phyloP scores from a whole-genome alignment of 1,139 yeast genomes.

The Suhomyces chickasaworum region DNA sequence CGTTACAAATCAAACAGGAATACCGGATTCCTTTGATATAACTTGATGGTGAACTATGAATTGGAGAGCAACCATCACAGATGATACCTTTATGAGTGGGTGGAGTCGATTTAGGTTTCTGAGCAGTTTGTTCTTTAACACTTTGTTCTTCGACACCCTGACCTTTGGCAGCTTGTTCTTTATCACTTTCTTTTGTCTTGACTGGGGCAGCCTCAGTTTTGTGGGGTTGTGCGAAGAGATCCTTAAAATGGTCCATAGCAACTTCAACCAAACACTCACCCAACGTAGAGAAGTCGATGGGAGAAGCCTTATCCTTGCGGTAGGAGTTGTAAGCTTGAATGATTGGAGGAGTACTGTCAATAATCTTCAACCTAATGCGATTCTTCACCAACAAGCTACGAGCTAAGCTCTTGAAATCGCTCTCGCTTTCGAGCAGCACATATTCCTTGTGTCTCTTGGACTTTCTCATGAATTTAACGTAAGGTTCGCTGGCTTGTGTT shows the following conservation, averaged over 20 bases:
- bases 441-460: slow-evolving; percentile 47
- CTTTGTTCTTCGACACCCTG: not conserved
- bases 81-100: slow-evolving; percentile 40
- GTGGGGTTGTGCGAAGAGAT: slow-evolving; percentile 15
- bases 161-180: not conserved
- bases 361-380: slow-evolving; percentile 34
- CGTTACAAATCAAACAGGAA: slow-evolving; percentile 55
- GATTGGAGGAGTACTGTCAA: slow-evolving; percentile 19
- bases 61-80: slow-evolving; percentile 48
- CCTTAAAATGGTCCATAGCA: slow-evolving; percentile 29
- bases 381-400: slow-evolving; percentile 52
- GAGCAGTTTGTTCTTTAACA: not conserved
- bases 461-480: slow-evolving; percentile 29
- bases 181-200: not conserved
- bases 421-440: slow-evolving; percentile 38
- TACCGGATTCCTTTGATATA: slow-evolving; percentile 52
- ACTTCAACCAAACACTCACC: slow-evolving; percentile 30
- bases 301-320: slow-evolving; percentile 14
- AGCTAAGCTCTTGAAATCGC: slow-evolving; percentile 48
- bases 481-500: slow-evolving; percentile 10
- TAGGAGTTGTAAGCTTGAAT: slow-evolving; percentile 4
- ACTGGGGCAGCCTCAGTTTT: not conserved
- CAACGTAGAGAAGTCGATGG: slow-evolving; percentile 25
- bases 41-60: slow-evolving; percentile 20
- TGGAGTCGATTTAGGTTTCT: not conserved